These are phyloP conservation scores for Trichosporon faecale DNA, from an alignment of 1,284 basidiomycete genomes.

Conservation along the genomic window DNA sequence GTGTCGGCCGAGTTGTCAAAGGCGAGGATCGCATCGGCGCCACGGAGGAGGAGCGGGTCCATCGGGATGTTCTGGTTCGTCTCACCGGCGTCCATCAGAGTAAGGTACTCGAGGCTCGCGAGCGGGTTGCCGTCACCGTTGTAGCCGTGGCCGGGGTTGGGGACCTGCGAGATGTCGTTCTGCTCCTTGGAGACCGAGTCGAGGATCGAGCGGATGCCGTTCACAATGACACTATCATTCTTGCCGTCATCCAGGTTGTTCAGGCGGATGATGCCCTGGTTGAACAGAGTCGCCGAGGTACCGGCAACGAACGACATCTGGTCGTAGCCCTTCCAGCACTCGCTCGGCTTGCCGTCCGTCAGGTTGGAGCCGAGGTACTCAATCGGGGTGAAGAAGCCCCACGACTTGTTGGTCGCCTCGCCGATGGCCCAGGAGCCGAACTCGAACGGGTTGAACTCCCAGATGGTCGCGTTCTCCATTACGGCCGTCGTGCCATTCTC, in stretches of 20 bases:
- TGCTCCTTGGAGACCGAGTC: conserved; percentile 39
- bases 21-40: conserved; percentile 57
- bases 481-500: not conserved
- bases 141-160: conserved; percentile 41
- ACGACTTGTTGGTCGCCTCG: conserved; percentile 29
- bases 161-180: conserved; percentile 53
- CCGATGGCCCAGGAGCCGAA: conserved; percentile 56
- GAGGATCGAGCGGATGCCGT: conserved; percentile 41
- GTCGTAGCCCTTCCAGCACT: conserved; percentile 51
- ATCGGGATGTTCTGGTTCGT: conserved; percentile 56
- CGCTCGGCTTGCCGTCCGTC: conserved; percentile 43
- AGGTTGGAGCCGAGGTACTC: conserved; percentile 49
- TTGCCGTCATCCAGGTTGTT: conserved; percentile 34
- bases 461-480: conserved; percentile 50
- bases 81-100: conserved; percentile 56
- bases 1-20: conserved; percentile 58
- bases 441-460: conserved; percentile 55
- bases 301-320: conserved; percentile 53
- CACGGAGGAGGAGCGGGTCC: conserved; percentile 56
- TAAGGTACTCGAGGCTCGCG: conserved; percentile 40
- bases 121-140: conserved; percentile 49
- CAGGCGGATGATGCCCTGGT: conserved; percentile 30
- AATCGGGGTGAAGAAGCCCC: conserved; percentile 47
- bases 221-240: conserved; percentile 41
- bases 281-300: conserved; percentile 53